Base-by-base conservation (phyloP, 2,329 filamentous ascomycete genomes). In the Claviceps humidiphila region DNA sequence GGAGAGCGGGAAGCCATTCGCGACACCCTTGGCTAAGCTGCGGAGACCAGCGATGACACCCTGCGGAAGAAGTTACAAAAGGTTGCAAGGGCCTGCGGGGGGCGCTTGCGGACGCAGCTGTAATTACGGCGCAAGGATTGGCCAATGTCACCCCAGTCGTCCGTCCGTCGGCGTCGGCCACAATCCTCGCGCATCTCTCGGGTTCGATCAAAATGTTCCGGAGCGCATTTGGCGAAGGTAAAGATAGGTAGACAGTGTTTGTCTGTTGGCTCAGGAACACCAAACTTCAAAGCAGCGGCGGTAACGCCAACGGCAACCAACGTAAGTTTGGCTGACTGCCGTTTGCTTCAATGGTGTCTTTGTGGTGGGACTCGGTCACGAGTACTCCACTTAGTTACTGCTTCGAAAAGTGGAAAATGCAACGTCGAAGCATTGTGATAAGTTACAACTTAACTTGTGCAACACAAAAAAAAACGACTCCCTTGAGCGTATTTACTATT, bases 1-100 rank as follows among this genome's bases (percentile, higher is more conserved):
- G 50, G 40, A 47, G 47, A 49, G 50, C 41, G 47, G 50, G 53
- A 54, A 47, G 53, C 44, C 50, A 52, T 54, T 54, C 53, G 53
- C 53, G 50, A 54, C 47, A 38, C 41, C 47, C 47, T 47, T 37
- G 50, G 40, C 46, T 13, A 49, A 47, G 38, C 42, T 52, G 42
- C 42, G 11, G 20, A 20, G 30, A 39, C 38, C 11, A 22, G 20
- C 13, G 6, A 44, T 24, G 42, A 16, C 13, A 44, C 43, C 22
- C 22, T 7, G 43, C 14, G 22, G 43, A 22, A 8, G 22, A 20
- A 20, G 40, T n/a, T 20, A 20, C 17, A 13, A 24, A 43, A 24
- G 17, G 41, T 43, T 11, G 41, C 20, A 45, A 24, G 43, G 14
- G 26, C 22, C 16, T 30, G n/a, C 30, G 17, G 17, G 17, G 30